Conservation (phyloP, 768 basidiomycete genomes). For the Pleurotus tuber-regium region DNA sequence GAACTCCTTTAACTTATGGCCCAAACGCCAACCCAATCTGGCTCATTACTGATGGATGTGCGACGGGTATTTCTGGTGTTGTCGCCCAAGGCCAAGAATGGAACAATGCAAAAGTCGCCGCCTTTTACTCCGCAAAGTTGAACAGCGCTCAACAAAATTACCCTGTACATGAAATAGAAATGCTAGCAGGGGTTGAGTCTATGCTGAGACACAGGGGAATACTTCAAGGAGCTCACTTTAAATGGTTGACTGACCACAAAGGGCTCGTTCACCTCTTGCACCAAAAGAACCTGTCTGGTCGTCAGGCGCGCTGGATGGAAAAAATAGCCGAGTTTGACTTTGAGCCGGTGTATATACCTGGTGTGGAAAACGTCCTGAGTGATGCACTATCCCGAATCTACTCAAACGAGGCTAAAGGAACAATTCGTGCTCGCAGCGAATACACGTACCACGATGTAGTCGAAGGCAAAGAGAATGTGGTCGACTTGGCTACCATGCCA, state of each 20-base stretch:
- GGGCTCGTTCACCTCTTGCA: conserved; percentile 27
- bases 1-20: conserved; percentile 17
- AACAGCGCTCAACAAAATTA: conserved; percentile 34
- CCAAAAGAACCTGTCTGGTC: conserved; percentile 32
- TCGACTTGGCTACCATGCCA: background rate
- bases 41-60: conserved; percentile 30
- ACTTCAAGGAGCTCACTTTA: conserved; percentile 26
- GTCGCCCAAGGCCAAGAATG: conserved; percentile 27
- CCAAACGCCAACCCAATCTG: conserved; percentile 24
- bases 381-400: conserved; percentile 38
- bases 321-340: conserved; percentile 37
- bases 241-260: conserved; percentile 33
- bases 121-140: conserved; percentile 32
- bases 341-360: conserved; percentile 28
- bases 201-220: conserved; percentile 27
- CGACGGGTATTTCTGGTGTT: conserved; percentile 26
- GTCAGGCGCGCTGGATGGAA: conserved; percentile 38
- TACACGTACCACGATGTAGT: conserved; percentile 13
- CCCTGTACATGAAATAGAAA: conserved; percentile 37
- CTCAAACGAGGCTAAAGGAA: conserved; percentile 12
- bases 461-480: background rate
- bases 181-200: conserved; percentile 35
- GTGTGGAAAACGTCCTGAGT: conserved; percentile 33
- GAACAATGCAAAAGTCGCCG: conserved; percentile 28
- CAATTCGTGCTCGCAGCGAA: conserved; percentile 13